phyloP scores from a whole-genome alignment of 345 rosid genomes.

The Passiflora organensis region DNA sequence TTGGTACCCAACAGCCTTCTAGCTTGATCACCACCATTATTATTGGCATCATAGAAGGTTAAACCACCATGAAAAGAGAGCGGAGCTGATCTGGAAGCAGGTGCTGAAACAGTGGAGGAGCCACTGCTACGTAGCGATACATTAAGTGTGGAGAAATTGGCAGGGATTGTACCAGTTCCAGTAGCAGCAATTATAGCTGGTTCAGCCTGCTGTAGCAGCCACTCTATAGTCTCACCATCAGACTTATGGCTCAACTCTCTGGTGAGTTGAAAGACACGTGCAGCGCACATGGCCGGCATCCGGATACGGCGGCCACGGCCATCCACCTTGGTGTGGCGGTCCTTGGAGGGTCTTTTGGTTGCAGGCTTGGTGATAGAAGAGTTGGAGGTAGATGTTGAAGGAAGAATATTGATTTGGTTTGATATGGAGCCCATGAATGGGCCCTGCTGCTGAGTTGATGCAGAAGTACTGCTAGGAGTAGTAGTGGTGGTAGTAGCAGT shows the following conservation, averaged over 20 bases:
- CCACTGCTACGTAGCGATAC: constrained; percentile 66
- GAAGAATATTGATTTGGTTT: constrained; percentile 17
- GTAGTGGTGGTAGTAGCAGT: constrained; percentile 12
- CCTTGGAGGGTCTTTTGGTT: constrained; percentile 58
- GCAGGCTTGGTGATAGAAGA: constrained; percentile 26
- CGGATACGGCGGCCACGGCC: constrained; percentile 85
- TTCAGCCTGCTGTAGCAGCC: constrained; percentile 83
- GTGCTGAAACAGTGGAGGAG: constrained; percentile 38
- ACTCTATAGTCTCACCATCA: constrained; percentile 79
- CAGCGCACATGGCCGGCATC: constrained; percentile 84
- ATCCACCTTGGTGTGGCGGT: constrained; percentile 80
- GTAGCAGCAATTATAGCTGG: constrained; percentile 70
- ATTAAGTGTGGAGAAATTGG: constrained; percentile 71
- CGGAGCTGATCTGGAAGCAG: constrained; percentile 55
- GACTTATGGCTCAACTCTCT: constrained; percentile 76
- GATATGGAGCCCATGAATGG: constrained; percentile 50
- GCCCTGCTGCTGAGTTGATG: constrained; percentile 21
- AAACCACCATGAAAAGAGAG: constrained; percentile 52
- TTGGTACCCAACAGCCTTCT: constrained; percentile 30
- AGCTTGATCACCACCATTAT: constrained; percentile 14
- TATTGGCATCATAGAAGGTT: constrained; percentile 33
- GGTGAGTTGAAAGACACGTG: constrained; percentile 73
- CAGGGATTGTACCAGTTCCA: constrained; percentile 83
- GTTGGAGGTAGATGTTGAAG: constrained; percentile 10
- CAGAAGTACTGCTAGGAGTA: no score